Evolutionary conservation across 192 early-diverging fungal species (phyloP).

Genomic region (Entomortierella beljakovae): DNA sequence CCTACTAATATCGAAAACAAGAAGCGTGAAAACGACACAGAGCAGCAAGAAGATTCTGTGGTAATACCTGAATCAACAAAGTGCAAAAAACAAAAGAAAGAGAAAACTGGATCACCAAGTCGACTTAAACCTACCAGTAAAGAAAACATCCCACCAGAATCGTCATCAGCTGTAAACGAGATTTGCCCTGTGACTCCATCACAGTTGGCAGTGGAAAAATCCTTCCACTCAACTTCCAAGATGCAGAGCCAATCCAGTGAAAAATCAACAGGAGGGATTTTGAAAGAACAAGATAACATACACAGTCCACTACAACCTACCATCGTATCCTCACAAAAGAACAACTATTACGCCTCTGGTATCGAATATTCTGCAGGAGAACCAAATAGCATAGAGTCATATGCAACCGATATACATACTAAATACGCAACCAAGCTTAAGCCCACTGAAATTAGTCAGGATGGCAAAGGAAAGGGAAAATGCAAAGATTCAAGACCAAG

Average conservation of each 20-base stretch:
- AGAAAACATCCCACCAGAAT: neutral
- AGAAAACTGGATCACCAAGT: neutral
- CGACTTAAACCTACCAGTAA: neutral
- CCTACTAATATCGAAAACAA: neutral
- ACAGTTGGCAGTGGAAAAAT: neutral
- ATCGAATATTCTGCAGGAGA: neutral
- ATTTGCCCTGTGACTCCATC: neutral
- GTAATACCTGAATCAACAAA: neutral
- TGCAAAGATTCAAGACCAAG: neutral
- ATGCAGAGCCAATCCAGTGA: neutral
- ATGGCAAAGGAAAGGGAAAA: slow-evolving; percentile 15
- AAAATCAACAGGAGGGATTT: neutral
- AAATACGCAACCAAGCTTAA: neutral
- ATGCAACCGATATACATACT: neutral
- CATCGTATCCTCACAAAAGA: neutral
- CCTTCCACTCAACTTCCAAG: neutral
- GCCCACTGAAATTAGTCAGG: neutral
- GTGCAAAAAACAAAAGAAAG: neutral
- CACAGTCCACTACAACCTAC: neutral
- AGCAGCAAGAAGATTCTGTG: neutral
- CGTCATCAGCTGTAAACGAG: neutral
- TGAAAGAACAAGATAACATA: neutral
- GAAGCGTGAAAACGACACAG: slow-evolving; percentile 1
- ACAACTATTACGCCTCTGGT: neutral
- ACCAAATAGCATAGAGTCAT: neutral